Base-by-base conservation (phyloP, 1,284 basidiomycete genomes). In the Puccinia coronata region DNA sequence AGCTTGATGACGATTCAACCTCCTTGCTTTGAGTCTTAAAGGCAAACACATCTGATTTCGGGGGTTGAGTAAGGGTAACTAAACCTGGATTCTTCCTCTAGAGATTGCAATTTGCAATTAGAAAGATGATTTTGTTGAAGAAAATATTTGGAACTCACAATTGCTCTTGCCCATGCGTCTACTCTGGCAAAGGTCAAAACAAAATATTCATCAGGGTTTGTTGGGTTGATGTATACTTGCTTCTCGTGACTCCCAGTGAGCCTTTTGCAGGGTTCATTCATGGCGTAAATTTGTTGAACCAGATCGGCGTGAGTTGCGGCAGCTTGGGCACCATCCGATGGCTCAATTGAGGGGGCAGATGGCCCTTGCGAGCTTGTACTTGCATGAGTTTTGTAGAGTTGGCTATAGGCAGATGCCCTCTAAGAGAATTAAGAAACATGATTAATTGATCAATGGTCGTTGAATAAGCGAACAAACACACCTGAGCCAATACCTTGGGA, bases 201-300 rank as follows among this genome's bases (percentile, higher is more conserved):
- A 49, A 71, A 71, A 36, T 28, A 71, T 34, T 71, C 69, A 25
- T 71, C 25, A 25, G 36, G 11, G 23, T 71, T 49, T 49, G 47
- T 25, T 2, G 69, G 69, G 36, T 53, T 71, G 16, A 71, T 34
- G 23, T 12, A 71, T 9, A 71, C 69, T 4, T 2, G 3, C 3
- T 4, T n/a, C 36, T 49, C 69, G 28, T 6, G n/a, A 16, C 49
- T 53, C 3, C 43, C 43, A 25, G 41, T 8, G 14, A 28, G 28
- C 23, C 25, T 8, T 2, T 18, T 23, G 20, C 23, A 71, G 25
- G 69, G 49, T 25, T n/a, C 16, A 31, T 65, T 31, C 4, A 39
- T 20, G 3, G 25, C 6, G 59, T 9, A 31, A 28, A 63, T 31
- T 8, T 65, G 8, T 6, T 16, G 43, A 43, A 39, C 2, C 1